A percentile compares a stretch with the other conserved stretches of the same genome.
Conservation (phyloP, 805 yeast species). For the Priceomyces haplophilus region DNA sequence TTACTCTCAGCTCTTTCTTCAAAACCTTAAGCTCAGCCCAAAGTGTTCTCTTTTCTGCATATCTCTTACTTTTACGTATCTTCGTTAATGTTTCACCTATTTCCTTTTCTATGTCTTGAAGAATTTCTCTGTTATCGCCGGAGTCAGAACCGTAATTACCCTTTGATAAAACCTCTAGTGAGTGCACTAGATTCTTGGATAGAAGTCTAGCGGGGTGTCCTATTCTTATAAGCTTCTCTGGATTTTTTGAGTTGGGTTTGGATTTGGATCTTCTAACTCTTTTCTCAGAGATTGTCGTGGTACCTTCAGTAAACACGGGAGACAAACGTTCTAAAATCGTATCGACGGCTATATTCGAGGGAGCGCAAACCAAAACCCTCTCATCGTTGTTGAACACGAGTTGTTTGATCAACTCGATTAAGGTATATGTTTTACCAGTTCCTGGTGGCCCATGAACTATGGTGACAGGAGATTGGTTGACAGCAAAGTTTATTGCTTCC, state of each 20-base stretch:
- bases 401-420: constrained; percentile 79
- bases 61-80: constrained; percentile 59
- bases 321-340: constrained; percentile 78
- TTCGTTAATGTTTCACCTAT: constrained; percentile 59
- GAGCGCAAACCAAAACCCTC: constrained; percentile 84
- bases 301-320: constrained; percentile 21
- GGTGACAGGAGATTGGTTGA: constrained; percentile 51
- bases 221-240: constrained; percentile 60
- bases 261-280: constrained; percentile 21
- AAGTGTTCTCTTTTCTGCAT: constrained; percentile 59
- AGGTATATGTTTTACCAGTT: constrained; percentile 78
- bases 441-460: constrained; percentile 83
- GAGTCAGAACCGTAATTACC: constrained; percentile 47
- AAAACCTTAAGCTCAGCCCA: constrained; percentile 68
- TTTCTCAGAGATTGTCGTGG: constrained; percentile 9
- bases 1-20: constrained; percentile 60
- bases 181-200: constrained; percentile 59
- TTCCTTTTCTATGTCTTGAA: constrained; percentile 67
- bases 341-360: constrained; percentile 90
- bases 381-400: constrained; percentile 43
- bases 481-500: constrained; percentile 65
- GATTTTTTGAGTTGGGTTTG: constrained; percentile 12
- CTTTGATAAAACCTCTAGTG: constrained; percentile 69
- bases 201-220: constrained; percentile 93
- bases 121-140: constrained; percentile 37